A percentile compares a stretch with the other conserved stretches of the same genome.
Evolutionary conservation across 371 early-diverging fungal species (phyloP).

Genomic region (Conidiobolus incongruus): DNA sequence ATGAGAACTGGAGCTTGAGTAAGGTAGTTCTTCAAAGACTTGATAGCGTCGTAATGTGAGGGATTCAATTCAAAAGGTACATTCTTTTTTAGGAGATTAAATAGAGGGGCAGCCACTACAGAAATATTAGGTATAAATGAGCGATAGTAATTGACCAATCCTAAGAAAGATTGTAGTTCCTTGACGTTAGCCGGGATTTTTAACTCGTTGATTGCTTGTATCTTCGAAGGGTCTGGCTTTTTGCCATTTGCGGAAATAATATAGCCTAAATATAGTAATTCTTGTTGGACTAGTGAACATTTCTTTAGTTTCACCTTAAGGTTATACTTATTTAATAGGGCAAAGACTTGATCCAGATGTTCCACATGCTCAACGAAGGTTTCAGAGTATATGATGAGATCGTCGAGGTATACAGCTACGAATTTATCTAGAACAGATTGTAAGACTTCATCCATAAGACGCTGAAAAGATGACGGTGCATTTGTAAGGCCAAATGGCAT

Average conservation of each 20-base stretch:
- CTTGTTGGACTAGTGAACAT: neutral
- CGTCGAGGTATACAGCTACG: constrained; percentile 13
- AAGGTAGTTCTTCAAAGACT: constrained; percentile 6
- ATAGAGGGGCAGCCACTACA: constrained; percentile 14
- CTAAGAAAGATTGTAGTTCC: constrained; percentile 15
- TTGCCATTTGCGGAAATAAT: constrained; percentile 1
- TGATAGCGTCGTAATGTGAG: constrained; percentile 8
- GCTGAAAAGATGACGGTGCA: constrained; percentile 15
- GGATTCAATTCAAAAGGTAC: constrained; percentile 9
- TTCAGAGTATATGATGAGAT: constrained; percentile 7
- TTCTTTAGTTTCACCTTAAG: neutral
- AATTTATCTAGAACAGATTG: constrained; percentile 6
- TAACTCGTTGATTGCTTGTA: constrained; percentile 2
- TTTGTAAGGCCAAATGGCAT: constrained; percentile 15
- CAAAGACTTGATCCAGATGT: constrained; percentile 3
- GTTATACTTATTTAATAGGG: neutral
- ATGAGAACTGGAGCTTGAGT: constrained; percentile 7
- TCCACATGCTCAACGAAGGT: constrained; percentile 1
- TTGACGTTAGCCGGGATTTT: constrained; percentile 8
- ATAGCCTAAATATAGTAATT: neutral
- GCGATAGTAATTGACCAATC: constrained; percentile 12
- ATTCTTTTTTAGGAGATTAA: constrained; percentile 13
- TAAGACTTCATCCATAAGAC: constrained; percentile 11
- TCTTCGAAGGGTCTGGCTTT: constrained; percentile 7
- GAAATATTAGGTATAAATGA: constrained; percentile 12